These are phyloP conservation scores for Nannochloropsis oceanica DNA, from an alignment of 108 stramenopile species.

Conservation along the genomic window DNA sequence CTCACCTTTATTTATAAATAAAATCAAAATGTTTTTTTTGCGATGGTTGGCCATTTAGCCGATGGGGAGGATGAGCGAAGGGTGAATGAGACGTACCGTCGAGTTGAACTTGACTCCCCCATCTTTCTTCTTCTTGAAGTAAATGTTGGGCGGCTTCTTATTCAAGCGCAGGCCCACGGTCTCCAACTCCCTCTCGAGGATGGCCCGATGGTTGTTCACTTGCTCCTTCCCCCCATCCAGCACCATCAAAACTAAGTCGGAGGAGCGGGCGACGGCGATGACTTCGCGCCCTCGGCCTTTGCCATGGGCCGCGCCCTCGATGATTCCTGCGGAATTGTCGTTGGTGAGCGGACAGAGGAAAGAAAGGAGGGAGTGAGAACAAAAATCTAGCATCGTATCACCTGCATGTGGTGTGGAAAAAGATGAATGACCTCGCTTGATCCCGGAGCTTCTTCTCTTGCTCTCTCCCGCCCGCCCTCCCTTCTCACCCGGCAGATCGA, in stretches of 20 bases:
- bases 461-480: not conserved
- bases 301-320: conserved; percentile 97
- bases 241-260: conserved; percentile 93
- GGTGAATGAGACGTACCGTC: conserved; percentile 44
- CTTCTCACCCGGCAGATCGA: conserved; percentile 78
- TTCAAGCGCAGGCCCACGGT: conserved; percentile 94
- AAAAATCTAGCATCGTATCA: not conserved
- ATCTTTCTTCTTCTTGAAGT: conserved; percentile 60
- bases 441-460: no score
- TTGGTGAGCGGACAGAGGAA: not conserved
- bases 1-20: no score
- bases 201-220: conserved; percentile 82
- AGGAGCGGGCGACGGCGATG: conserved; percentile 85
- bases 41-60: not conserved
- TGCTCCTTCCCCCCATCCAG: conserved; percentile 94
- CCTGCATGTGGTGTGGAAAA: not conserved
- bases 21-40: no score
- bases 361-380: not conserved
- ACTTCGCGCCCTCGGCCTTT: conserved; percentile 94
- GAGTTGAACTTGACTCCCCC: conserved; percentile 86
- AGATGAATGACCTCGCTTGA: not conserved
- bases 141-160: conserved; percentile 60
- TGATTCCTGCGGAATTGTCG: conserved; percentile 45
- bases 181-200: conserved; percentile 90
- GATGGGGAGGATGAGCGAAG: not conserved